phyloP scores from a whole-genome alignment of 2,329 filamentous ascomycete species.

The Sarocladium oryzae region DNA sequence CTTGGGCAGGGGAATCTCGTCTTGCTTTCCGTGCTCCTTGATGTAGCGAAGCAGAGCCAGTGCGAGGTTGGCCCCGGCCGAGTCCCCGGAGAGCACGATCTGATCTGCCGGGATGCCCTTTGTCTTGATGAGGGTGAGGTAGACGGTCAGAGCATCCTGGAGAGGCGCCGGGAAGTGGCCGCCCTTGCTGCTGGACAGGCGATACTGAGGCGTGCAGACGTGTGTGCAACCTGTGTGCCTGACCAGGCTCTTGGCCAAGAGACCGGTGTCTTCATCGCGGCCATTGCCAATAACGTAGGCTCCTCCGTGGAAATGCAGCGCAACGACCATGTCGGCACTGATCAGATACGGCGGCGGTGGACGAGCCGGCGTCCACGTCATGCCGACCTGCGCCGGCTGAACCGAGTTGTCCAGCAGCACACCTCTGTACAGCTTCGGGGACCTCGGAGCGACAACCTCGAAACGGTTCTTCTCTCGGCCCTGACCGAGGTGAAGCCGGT shows the following conservation, averaged over 20 bases:
- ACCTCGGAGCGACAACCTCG: slow-evolving; percentile 13
- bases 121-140: slow-evolving; percentile 18
- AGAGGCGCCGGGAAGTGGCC: slow-evolving; percentile 24
- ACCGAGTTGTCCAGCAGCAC: slow-evolving; percentile 10
- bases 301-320: slow-evolving; percentile 27
- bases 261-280: slow-evolving; percentile 23
- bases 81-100: slow-evolving; percentile 27
- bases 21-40: slow-evolving; percentile 16
- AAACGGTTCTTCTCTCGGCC: slow-evolving; percentile 19
- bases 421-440: slow-evolving; percentile 15
- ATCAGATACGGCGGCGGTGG: slow-evolving; percentile 12
- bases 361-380: slow-evolving; percentile 18
- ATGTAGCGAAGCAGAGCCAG: slow-evolving; percentile 26
- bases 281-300: slow-evolving; percentile 25
- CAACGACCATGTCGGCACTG: slow-evolving; percentile 12
- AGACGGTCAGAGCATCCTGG: slow-evolving; percentile 25
- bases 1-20: slow-evolving; percentile 16
- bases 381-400: slow-evolving; percentile 14
- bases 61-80: slow-evolving; percentile 24
- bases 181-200: slow-evolving; percentile 18
- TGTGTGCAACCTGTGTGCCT: slow-evolving; percentile 17
- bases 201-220: slow-evolving; percentile 25
- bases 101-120: slow-evolving; percentile 19
- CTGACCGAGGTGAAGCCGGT: slow-evolving; percentile 12
- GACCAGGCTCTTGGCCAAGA: slow-evolving; percentile 18